Evolutionary conservation across 2,329 filamentous ascomycete genomes (phyloP), one percentile per base, ranked within the genome.

Genomic region (Diaporthe citri): DNA sequence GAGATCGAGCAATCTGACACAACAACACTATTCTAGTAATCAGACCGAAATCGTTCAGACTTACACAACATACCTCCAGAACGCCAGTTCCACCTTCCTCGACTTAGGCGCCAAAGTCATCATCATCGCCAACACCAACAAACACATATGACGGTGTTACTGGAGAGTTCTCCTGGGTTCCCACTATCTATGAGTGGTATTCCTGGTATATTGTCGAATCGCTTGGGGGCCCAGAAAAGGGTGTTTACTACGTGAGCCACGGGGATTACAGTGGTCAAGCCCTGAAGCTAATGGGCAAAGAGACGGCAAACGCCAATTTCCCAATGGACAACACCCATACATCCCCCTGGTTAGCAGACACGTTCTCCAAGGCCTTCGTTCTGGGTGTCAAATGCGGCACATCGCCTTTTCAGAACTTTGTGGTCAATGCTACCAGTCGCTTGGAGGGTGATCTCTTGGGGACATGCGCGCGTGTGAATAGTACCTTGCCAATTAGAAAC

Each of bases 21-120:
- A 25, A 10, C 17, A 9, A 36, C 28, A 59, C 12, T 9, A 36
- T n/a, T 39, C 20, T 22, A 76, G 77, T 52, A 77, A 76, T 25
- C 62, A 76, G 71, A 79, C 79, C 15, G 79, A 80, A 66, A 75
- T 77, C 20, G 79, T 80, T 10, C 79, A 79, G 59, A 80, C 79
- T 5, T 80, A 79, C 39, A 76, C 77, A 20, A 78, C 79, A 13
- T 80, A 80, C 51, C 55, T 77, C 28, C 71, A 31, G 10, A 77
- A 76, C 36, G 76, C 76, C 20, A 72, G 70, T 25, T 56, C 75
- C 41, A 77, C 56, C n/a, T 76, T 77, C 36, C 75, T 77, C 1
- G 62, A 71, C n/a, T 36, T 73, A 3, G 76, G 76, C 13, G 74
- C 76, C 52, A 71, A 66, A 9, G 75, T 77, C 15, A 70, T 77